These are phyloP conservation scores for Clonostachys sp. DNA, from an alignment of 2,329 filamentous ascomycete species.

Conservation along the genomic window DNA sequence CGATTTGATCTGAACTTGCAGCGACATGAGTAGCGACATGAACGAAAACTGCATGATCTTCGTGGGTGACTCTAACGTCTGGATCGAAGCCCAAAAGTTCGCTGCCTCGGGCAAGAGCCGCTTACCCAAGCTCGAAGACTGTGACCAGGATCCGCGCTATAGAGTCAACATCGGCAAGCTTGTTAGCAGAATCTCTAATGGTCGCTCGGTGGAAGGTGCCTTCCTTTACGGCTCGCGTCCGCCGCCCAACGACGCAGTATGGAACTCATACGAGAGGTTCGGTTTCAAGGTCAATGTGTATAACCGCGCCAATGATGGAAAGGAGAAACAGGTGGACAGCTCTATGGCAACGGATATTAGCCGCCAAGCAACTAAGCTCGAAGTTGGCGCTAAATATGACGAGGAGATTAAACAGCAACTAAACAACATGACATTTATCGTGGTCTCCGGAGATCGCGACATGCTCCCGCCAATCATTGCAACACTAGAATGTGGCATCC, in stretches of 20 bases:
- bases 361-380: constrained; percentile 6
- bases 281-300: constrained; percentile 10
- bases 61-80: constrained; percentile 16
- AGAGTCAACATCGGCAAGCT: constrained; percentile 7
- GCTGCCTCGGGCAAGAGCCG: constrained; percentile 7
- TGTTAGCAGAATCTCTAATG: constrained; percentile 7
- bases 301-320: constrained; percentile 7
- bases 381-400: constrained; percentile 1
- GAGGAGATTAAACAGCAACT: not conserved
- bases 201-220: constrained; percentile 6
- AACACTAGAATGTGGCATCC: constrained; percentile 9
- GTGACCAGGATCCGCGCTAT: constrained; percentile 12
- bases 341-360: constrained; percentile 12
- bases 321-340: constrained; percentile 18
- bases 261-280: constrained; percentile 6
- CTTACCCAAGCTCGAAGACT: constrained; percentile 6
- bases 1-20: no score
- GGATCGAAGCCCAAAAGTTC: constrained; percentile 17
- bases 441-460: constrained; percentile 15
- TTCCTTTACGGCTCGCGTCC: constrained; percentile 15
- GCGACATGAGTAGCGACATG: not conserved
- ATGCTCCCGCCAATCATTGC: constrained; percentile 11
- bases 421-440: constrained; percentile 9
- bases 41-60: constrained; percentile 12
- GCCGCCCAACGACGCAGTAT: constrained; percentile 14